A percentile compares a stretch with the other conserved stretches of the same genome.
Evolutionary conservation across 768 basidiomycete genomes (phyloP).

Genomic region (Cyclocybe cylindracea): DNA sequence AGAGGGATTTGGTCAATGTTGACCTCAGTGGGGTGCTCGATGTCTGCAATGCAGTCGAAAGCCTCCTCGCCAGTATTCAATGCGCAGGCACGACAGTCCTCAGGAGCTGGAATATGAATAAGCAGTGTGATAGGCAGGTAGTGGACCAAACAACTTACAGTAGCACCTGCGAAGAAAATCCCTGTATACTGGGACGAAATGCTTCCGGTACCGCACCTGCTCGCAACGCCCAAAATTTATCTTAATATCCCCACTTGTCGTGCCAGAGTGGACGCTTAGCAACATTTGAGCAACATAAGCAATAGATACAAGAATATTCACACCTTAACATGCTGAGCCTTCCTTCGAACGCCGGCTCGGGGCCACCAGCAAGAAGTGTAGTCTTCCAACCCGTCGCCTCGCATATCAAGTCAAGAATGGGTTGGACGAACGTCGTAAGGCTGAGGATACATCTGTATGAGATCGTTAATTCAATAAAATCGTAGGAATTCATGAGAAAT

Average conservation of each 20-base stretch:
- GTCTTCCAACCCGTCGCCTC: conserved; percentile 9
- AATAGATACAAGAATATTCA: background rate
- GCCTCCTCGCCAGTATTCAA: no score
- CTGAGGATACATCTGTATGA: background rate
- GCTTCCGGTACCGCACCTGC: conserved; percentile 1
- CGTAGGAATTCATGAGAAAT: background rate
- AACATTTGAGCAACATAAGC: background rate
- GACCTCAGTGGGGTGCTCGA: no score
- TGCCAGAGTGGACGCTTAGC: conserved; percentile 13
- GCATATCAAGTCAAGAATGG: conserved; percentile 7
- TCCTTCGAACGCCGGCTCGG: conserved; percentile 7
- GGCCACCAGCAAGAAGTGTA: conserved; percentile 7
- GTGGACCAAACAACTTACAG: conserved; percentile 8
- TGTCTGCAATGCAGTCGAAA: no score
- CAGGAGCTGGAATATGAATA: no score
- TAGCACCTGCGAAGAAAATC: conserved; percentile 6
- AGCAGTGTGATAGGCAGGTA: no score
- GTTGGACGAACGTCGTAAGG: background rate
- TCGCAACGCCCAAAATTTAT: conserved; percentile 14
- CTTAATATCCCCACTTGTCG: conserved; percentile 9
- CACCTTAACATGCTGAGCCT: conserved; percentile 6
- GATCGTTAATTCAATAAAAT: background rate
- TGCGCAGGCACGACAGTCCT: no score
- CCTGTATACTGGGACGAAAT: conserved; percentile 8
- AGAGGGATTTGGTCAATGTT: no score